Base-by-base conservation (phyloP, 805 yeast species). In the Zygoascus flipseniorum region DNA sequence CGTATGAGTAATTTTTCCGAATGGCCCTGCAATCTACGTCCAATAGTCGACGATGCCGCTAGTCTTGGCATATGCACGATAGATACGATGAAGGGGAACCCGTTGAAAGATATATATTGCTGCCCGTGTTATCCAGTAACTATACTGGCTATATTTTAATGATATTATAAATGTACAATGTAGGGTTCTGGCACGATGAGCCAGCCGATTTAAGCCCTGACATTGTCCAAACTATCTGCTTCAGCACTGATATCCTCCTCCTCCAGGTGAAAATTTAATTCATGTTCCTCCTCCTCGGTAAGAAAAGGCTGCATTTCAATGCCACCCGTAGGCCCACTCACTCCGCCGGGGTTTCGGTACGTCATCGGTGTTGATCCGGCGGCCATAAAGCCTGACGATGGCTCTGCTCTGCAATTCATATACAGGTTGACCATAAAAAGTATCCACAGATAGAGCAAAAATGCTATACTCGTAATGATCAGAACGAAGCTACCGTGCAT, bases 401-500 rank as follows among this genome's bases (percentile, higher is more conserved):
- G 56, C 11, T 16, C 44, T 10, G 44, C 44, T 43, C 61, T 35
- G 39, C 81, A 62, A 49, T 63, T 66, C 55, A 83, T 66, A 66
- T 86, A 89, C 2, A 84, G 69, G 48, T 78, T 78, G 23, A 88
- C 53, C 47, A 86, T 64, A n/a, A 78, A 59, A 41, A 85, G 65
- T 53, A 85, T 71, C 85, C 89, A 83, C 42, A 89, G 69, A 61
- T 76, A 81, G 2, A 87, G 73, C 58, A 88, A 58, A 61, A 87
- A 85, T 0, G 95, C 90, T 0, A 86, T 86, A 6, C 90, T 79
- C 11, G 82, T 69, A 4, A 85, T 74, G 5, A 84, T 78, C 69
- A 92, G 72, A 39, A 86, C 78, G 67, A 92, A 92, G 0, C 96
- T 81, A 48, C 92, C 81, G 61, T 86, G 93, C 68, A 87, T 96